Evolutionary conservation across 1,284 basidiomycete genomes (phyloP), one percentile per base, ranked within the genome.

Genomic region (Coniferiporia weirii): DNA sequence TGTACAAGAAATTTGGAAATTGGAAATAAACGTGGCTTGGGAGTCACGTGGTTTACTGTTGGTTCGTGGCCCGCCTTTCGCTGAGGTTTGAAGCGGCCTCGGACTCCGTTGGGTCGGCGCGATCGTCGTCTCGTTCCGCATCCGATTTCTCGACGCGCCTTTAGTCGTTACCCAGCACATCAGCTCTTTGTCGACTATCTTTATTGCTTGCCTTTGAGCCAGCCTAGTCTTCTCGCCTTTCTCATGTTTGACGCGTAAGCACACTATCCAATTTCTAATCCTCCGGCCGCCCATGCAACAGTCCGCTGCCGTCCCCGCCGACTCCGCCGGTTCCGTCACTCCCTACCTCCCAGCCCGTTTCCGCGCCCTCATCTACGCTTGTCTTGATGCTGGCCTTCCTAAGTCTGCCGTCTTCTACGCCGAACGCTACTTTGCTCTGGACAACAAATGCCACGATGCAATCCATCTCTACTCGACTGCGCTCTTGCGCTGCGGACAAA

Each of bases 401-500:
- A 83, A 81, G 70, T 84, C 89, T 48, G 89, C 90, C 47, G 79
- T 88, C 45, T 92, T 92, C 75, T 90, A 90, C 72, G 89, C 89
- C 45, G 89, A 92, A 72, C 76, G 89, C 64, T 90, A 89, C 71
- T 89, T 79, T 69, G 80, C 82, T 46, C 72, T 86, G 67, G 82
- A 87, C 71, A 75, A 76, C 64, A 72, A 73, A 44, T 86, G 85
- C 69, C 92, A 94, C 70, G 90, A 93, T 70, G 84, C 89, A 64
- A 82, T 89, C 57, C 92, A 95, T 75, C 79, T 93, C 35, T 91
- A 92, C 75, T 89, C 91, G 63, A 85, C 83, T 47, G 81, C 87
- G 45, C 81, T 94, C 59, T 78, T 95, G 50, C 82, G 80, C 10
- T 79, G 85, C 64, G 83, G 82, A 49, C 88, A 92, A 69, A 80